Conservation (phyloP, 495 filamentous ascomycete species). For the Penicillium subrubescens region DNA sequence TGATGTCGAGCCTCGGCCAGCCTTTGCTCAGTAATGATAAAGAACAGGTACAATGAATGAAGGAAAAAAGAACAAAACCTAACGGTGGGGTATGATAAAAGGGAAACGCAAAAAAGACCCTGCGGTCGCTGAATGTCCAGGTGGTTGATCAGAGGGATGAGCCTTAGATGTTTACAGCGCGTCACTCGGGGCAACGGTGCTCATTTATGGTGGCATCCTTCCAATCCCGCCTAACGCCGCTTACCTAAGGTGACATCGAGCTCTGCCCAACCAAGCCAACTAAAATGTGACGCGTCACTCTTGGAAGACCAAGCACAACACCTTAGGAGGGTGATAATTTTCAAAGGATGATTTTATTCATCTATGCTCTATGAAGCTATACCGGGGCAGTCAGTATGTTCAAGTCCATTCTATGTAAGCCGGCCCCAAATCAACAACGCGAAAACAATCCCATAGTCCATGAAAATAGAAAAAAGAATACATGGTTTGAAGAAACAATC, state of each 20-base stretch:
- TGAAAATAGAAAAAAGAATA: slow-evolving; percentile 17
- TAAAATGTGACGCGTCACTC: slow-evolving; percentile 8
- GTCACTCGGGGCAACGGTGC: slow-evolving; percentile 51
- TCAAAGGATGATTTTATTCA: slow-evolving; percentile 8
- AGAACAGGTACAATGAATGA: slow-evolving; percentile 15
- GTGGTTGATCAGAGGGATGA: slow-evolving; percentile 29
- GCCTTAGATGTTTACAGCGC: slow-evolving; percentile 42
- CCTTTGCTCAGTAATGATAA: slow-evolving; percentile 40
- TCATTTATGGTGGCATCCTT: neutral
- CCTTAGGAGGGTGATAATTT: no score
- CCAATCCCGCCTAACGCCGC: neutral
- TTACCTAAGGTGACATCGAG: slow-evolving; percentile 13
- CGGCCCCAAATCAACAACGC: slow-evolving; percentile 6
- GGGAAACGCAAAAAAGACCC: slow-evolving; percentile 19
- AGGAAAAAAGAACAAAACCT: slow-evolving; percentile 15
- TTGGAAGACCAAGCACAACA: neutral
- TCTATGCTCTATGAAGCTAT: slow-evolving; percentile 13
- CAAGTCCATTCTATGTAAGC: slow-evolving; percentile 20
- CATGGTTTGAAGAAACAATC: slow-evolving; percentile 16
- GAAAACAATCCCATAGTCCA: slow-evolving; percentile 13
- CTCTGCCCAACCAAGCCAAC: neutral
- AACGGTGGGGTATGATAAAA: slow-evolving; percentile 18
- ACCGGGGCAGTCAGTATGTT: slow-evolving; percentile 4
- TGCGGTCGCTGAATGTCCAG: slow-evolving; percentile 35
- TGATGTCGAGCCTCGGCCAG: slow-evolving; percentile 43